Evolutionary conservation across 495 filamentous ascomycete genomes (phyloP).

Genomic region (Penicillium bovifimosum): DNA sequence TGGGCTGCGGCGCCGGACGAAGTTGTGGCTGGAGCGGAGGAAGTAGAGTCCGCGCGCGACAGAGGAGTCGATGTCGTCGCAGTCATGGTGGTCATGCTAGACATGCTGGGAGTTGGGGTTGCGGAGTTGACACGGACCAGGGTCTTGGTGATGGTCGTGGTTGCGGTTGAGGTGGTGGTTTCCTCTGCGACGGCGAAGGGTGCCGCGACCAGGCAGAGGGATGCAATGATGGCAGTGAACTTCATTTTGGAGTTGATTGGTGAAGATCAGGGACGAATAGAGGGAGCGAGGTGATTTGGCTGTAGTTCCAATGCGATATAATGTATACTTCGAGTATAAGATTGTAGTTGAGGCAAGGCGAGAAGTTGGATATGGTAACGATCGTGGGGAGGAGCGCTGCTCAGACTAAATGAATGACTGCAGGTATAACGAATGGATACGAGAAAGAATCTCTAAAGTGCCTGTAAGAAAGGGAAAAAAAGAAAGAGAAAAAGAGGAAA

Average conservation of each 20-base stretch:
- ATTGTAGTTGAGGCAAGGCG: slow-evolving; percentile 18
- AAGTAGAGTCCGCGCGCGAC: slow-evolving; percentile 13
- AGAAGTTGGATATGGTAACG: slow-evolving; percentile 17
- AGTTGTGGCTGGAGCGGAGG: slow-evolving; percentile 20
- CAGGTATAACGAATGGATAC: slow-evolving; percentile 17
- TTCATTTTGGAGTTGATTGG: slow-evolving; percentile 28
- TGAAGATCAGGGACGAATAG: slow-evolving; percentile 1
- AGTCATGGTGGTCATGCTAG: slow-evolving; percentile 12
- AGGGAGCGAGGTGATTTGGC: background rate
- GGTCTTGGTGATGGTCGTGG: slow-evolving; percentile 33
- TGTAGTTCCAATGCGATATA: background rate
- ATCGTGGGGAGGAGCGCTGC: slow-evolving; percentile 30
- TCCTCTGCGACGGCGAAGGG: slow-evolving; percentile 25
- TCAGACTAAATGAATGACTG: slow-evolving; percentile 20
- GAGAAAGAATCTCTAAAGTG: slow-evolving; percentile 11
- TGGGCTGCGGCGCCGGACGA: slow-evolving; percentile 19
- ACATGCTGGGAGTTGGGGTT: slow-evolving; percentile 19
- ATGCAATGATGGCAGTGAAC: slow-evolving; percentile 29
- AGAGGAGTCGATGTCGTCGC: slow-evolving; percentile 21
- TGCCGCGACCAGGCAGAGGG: slow-evolving; percentile 33
- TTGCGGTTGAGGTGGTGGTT: slow-evolving; percentile 26
- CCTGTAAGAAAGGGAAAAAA: slow-evolving; percentile 8
- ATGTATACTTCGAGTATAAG: background rate
- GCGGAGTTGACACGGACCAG: slow-evolving; percentile 28
- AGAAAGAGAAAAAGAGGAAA: slow-evolving; percentile 12